Evolutionary conservation across 129 eudicot species (phyloP), one percentile per base, ranked within the genome.

Genomic region (carrot (Daucus carota)): DNA sequence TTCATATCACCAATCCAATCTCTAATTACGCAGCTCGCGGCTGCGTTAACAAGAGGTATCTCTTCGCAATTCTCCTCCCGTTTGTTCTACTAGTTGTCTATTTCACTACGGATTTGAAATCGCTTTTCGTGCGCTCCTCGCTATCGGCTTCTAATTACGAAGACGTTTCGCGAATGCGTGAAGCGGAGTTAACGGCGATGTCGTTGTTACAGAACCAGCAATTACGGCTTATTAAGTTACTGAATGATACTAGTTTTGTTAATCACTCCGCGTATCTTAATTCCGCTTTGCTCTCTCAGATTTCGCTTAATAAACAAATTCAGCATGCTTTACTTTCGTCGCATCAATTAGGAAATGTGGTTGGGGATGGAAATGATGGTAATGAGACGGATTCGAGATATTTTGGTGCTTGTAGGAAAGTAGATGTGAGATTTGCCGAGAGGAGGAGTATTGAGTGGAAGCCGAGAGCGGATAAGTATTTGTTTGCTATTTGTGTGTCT

Each of bases 361-460:
- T 84, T 26, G 86, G 75, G 75, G 73, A 57, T 52, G 46, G 65
- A 22, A 73, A 33, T 48, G 83, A 77, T 79, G 57, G 67, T 43
- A 81, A 86, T 1, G 86, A 82, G 29, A 70, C 83, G 31, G 69
- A 28, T 81, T 59, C 34, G 68, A 81, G 75, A 50, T 52, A 41
- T 62, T 16, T 45, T 44, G 75, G 36, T 43, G 84, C 78, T 48
- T 94, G 98, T 68, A 28, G 52, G 45, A 89, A 87, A 80, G 71
- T 82, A 33, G 92, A 84, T 79, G 83, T 72, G 46, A 87, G 69
- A 7, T 76, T 91, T 18, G 70, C 89, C 6, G 80, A 70, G 32
- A 87, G 92, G 86, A 84, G 80, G 77, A 91, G 90, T 10, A 86
- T 91, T 38, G 90, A 86, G 75, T 95, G 99, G 99, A 91, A 86